Evolutionary conservation across 164 flowering plant genomes (phyloP).

Genomic region (Vitis vinifera): ASM3070453v1 NC_081823.1:3605001-3605500

Average conservation of each 20-base stretch:
- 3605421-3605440: constrained; percentile 82
- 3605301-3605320: constrained; percentile 80
- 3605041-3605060: background rate
- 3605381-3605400: constrained; percentile 86
- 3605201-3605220: constrained; percentile 32
- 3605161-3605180: background rate
- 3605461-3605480: constrained; percentile 77
- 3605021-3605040: background rate
- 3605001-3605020: no score
- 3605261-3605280: constrained; percentile 43
- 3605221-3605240: constrained; percentile 38
- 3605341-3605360: constrained; percentile 48
- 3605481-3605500: constrained; percentile 92
- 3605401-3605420: constrained; percentile 86
- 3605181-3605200: constrained; percentile 1
- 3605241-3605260: constrained; percentile 53
- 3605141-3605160: constrained; percentile 1
- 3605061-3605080: background rate
- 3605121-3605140: background rate
- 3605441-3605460: constrained; percentile 75
- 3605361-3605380: constrained; percentile 90
- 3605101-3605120: background rate
- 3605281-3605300: constrained; percentile 76
- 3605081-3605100: background rate
- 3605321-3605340: constrained; percentile 56